These are phyloP conservation scores for Dictyostelium firmibasis DNA, from an alignment of 78 protist species.

Conservation along the genomic window DNA sequence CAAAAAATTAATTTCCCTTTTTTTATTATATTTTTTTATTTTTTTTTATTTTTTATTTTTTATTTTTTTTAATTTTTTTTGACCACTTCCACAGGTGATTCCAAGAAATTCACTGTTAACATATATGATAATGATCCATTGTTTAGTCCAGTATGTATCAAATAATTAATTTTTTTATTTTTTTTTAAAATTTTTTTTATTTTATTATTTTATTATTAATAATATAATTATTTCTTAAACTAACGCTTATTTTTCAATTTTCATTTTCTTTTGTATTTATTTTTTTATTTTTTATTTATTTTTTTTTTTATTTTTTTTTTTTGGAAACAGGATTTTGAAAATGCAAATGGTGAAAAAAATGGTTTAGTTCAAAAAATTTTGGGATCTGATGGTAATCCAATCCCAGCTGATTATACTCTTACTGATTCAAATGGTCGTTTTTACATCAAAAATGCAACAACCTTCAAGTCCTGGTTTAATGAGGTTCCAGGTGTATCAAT, in stretches of 20 bases:
- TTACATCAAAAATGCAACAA: not conserved
- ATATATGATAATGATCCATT: not conserved
- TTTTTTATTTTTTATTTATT: no score
- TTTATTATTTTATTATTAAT: no score
- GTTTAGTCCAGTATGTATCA: not conserved
- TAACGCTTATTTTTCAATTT: no score
- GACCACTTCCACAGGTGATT: not conserved
- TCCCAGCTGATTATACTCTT: not conserved
- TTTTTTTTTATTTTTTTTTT: no score
- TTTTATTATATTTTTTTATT: not conserved
- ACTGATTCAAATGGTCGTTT: not conserved
- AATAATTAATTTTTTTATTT: no score
- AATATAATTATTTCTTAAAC: no score
- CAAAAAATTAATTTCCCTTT: not conserved
- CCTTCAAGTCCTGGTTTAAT: not conserved
- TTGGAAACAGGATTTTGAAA: not conserved
- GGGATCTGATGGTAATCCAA: not conserved
- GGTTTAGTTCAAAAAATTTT: not conserved
- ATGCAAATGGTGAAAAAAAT: not conserved
- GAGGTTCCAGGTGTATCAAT: not conserved
- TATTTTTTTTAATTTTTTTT: no score
- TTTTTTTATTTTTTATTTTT: no score
- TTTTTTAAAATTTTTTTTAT: no score
- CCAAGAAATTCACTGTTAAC: not conserved
- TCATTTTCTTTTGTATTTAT: no score